Percentiles rank a stretch among this genome's conserved stretches.
Conservation (phyloP, 257 asterid species). For the Nicotiana benthamiana region DNA sequence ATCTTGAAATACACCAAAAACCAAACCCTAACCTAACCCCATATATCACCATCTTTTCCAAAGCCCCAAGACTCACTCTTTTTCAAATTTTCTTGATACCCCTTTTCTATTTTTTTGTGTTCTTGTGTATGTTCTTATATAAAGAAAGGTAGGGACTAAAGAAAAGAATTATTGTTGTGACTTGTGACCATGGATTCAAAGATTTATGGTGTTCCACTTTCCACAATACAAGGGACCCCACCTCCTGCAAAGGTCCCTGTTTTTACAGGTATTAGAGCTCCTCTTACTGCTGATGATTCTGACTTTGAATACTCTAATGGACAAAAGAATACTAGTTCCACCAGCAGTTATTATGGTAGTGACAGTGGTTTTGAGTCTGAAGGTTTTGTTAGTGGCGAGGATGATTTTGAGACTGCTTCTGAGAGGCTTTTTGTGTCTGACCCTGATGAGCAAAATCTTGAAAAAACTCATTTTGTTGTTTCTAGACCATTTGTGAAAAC, state of each 20-base stretch:
- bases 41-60: constrained; percentile 9
- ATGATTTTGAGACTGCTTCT: constrained; percentile 32
- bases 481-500: constrained; percentile 23
- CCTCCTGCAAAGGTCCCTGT: constrained; percentile 33
- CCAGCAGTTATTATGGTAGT: constrained; percentile 37
- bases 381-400: constrained; percentile 55
- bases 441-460: constrained; percentile 30
- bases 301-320: constrained; percentile 54
- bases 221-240: constrained; percentile 35
- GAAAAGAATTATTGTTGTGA: not conserved
- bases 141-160: not conserved
- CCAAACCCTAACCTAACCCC: constrained; percentile 17
- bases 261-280: constrained; percentile 81
- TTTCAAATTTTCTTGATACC: not conserved
- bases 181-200: constrained; percentile 38
- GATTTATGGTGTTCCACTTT: constrained; percentile 45
- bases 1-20: constrained; percentile 25
- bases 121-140: not conserved
- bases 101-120: not conserved
- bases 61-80: constrained; percentile 5
- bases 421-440: constrained; percentile 23
- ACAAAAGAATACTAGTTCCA: constrained; percentile 15
- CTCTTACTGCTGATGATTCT: constrained; percentile 72
- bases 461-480: constrained; percentile 25
- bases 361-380: constrained; percentile 42